phyloP scores from a whole-genome alignment of 1,284 basidiomycete species.

The Fistulinella cinereoalba region DNA sequence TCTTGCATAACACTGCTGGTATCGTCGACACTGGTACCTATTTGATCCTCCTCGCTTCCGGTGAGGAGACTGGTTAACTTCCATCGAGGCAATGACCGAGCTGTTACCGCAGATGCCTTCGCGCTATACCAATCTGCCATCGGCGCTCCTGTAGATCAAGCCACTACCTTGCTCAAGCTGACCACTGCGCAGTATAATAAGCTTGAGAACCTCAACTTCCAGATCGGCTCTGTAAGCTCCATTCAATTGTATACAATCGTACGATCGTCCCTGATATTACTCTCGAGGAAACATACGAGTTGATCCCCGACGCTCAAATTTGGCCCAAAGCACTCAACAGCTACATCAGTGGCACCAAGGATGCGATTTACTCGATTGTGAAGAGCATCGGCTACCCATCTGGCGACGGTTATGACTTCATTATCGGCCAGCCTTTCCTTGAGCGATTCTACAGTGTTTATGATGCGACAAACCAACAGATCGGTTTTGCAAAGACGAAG shows the following conservation, averaged over 20 bases:
- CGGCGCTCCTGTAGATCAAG: conserved; percentile 46
- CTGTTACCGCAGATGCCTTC: conserved; percentile 45
- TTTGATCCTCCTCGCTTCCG: conserved; percentile 38
- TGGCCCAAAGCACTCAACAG: conserved; percentile 46
- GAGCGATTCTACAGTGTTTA: conserved; percentile 68
- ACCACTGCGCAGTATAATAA: conserved; percentile 35
- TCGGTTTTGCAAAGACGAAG: conserved; percentile 57
- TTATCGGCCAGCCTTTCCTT: conserved; percentile 55
- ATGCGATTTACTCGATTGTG: conserved; percentile 50
- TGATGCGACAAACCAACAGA: conserved; percentile 51
- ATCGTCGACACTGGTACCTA: conserved; percentile 59
- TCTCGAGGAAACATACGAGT: conserved; percentile 33
- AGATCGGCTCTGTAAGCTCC: conserved; percentile 39
- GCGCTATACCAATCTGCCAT: conserved; percentile 49
- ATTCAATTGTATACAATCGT: neutral
- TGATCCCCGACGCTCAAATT: conserved; percentile 49
- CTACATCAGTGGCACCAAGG: conserved; percentile 39
- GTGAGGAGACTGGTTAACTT: conserved; percentile 16
- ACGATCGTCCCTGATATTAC: neutral
- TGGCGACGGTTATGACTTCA: conserved; percentile 48
- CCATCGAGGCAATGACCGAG: conserved; percentile 1
- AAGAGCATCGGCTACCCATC: conserved; percentile 39
- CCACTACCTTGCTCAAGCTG: conserved; percentile 42
- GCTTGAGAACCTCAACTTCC: conserved; percentile 44
- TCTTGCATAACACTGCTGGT: conserved; percentile 50